These are phyloP conservation scores for Nitzschia sp. DNA, from an alignment of 108 stramenopile species.

Conservation along the genomic window DNA sequence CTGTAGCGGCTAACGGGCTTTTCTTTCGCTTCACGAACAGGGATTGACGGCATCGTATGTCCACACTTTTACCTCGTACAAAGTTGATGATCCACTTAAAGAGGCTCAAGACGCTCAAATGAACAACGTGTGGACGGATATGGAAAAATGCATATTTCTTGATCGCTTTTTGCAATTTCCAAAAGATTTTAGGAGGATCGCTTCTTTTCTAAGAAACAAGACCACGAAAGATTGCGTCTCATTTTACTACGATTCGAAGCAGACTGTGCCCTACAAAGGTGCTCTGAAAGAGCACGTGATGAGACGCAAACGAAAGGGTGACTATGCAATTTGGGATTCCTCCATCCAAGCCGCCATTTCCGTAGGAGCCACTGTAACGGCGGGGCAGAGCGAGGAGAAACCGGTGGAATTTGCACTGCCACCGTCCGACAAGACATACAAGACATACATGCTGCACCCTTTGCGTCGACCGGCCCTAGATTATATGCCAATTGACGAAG, in stretches of 20 bases:
- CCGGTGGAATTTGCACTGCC: conserved; percentile 76
- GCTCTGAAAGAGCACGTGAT: conserved; percentile 82
- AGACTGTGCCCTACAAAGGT: conserved; percentile 80
- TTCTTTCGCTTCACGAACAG: conserved; percentile 19
- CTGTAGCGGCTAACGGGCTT: background rate
- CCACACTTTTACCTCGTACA: conserved; percentile 58
- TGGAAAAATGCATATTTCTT: conserved; percentile 98
- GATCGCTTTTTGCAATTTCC: conserved; percentile 96
- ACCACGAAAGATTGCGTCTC: conserved; percentile 86
- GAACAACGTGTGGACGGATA: conserved; percentile 89
- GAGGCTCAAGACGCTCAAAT: conserved; percentile 49
- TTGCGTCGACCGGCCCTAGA: conserved; percentile 63
- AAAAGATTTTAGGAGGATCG: conserved; percentile 95
- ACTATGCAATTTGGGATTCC: conserved; percentile 75
- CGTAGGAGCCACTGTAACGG: conserved; percentile 66
- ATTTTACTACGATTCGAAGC: conserved; percentile 96
- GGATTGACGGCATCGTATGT: conserved; percentile 58
- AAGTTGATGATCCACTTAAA: conserved; percentile 52
- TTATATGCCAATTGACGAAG: conserved; percentile 43
- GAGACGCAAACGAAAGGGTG: conserved; percentile 74
- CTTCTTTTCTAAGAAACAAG: conserved; percentile 89
- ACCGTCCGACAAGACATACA: conserved; percentile 50
- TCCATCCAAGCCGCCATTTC: conserved; percentile 79
- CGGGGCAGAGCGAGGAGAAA: conserved; percentile 60
- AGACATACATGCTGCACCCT: conserved; percentile 68